Evolutionary conservation across 1,284 basidiomycete genomes (phyloP), one percentile per base, ranked within the genome.

Genomic region (Abortiporus biennis): DNA sequence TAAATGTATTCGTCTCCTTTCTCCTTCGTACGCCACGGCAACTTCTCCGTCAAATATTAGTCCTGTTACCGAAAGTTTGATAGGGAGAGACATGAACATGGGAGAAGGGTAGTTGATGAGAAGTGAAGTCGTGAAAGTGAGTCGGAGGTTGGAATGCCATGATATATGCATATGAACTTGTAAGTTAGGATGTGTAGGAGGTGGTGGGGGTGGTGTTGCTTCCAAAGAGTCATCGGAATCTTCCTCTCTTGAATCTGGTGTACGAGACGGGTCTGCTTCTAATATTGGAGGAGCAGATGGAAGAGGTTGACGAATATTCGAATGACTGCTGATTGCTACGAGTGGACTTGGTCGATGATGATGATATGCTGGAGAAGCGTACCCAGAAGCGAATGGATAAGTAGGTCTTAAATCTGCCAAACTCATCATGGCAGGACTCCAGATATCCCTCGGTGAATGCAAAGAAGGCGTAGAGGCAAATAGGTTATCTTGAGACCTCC

Each of bases 41-140:
- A 97, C 64, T 54, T 95, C 91, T 35, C 90, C 91, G 5, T 77
- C 76, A 59, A 99, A 88, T 6, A 92, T 73, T 40, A 98, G 70
- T 1, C 92, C 91, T 0, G 87, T 95, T 17, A 98, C 80, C 13
- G 83, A 85, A 36, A 99, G 79, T 56, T 89, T 87, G 58, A 99
- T 87, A 2, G 96, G 96, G 15, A 99, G 74, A 5, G 86, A 83
- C 92, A 99, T 97, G 72, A 99, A 98, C 55, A 86, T 79, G 0
- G 85, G 80, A 0, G 89, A 89, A 1, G 95, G 94, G 61, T 98
- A 96, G 67, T 98, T 97, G 62, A 99, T 93, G 49, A 93, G 78
- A 15, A 99, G 75, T 8, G 89, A 92, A 0, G 95, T 98, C n/a
- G 84, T 80, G 48, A 99, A 74, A 2, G 86, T 88, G 50, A 90